These are phyloP conservation scores for Calonectria ilicicola DNA, from an alignment of 2,329 filamentous ascomycete species.

Conservation along the genomic window DNA sequence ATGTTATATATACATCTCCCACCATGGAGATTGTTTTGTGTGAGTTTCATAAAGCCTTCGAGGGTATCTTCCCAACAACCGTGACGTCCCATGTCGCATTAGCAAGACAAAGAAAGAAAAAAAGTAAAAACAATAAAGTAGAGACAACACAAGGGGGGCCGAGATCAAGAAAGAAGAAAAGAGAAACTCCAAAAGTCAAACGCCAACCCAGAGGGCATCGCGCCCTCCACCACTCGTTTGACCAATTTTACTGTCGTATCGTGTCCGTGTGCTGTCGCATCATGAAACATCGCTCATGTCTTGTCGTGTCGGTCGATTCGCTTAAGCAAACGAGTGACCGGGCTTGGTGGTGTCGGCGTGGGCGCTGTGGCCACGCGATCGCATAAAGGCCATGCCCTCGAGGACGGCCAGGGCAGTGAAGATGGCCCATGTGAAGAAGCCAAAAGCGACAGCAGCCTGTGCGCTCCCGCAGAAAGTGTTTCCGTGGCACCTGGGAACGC, in stretches of 20 bases:
- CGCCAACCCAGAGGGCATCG: not conserved
- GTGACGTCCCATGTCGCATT: conserved; percentile 15
- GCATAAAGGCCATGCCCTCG: conserved; percentile 58
- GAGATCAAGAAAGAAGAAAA: not conserved
- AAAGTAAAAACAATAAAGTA: not conserved
- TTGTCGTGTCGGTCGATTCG: no score
- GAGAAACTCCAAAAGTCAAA: not conserved
- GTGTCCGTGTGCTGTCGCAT: conserved; percentile 6
- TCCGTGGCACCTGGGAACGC: conserved; percentile 65
- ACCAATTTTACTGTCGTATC: not conserved
- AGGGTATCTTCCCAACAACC: conserved; percentile 19
- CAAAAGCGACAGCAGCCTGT: conserved; percentile 75
- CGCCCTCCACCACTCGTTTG: not conserved
- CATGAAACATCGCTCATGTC: not conserved
- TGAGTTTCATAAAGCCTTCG: conserved; percentile 9
- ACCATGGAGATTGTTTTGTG: conserved; percentile 4
- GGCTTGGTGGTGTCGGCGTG: conserved; percentile 46
- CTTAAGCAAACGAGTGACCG: conserved; percentile 32
- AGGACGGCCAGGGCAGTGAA: conserved; percentile 61
- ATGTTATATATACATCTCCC: not conserved
- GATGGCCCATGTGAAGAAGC: conserved; percentile 71
- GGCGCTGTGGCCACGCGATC: conserved; percentile 51
- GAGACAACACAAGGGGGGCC: not conserved
- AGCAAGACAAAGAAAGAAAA: not conserved
- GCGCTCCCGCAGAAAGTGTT: conserved; percentile 67